phyloP scores from a whole-genome alignment of 2,329 filamentous ascomycete genomes.

The Chaetomium sp. region DNA sequence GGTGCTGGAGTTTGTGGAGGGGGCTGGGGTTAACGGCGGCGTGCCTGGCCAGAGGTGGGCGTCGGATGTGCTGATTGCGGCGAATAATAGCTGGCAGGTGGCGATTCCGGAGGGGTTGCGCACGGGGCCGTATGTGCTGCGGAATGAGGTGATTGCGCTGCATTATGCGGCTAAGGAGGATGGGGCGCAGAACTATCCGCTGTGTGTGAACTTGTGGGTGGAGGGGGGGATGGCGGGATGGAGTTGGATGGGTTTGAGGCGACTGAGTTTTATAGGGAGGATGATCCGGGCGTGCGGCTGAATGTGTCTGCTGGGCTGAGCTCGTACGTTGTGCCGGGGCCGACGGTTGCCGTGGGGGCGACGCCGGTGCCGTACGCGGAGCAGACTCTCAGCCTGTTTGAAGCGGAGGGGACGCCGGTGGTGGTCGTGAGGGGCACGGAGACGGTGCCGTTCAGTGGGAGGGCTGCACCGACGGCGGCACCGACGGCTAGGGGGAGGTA shows the following conservation, averaged over 20 bases:
- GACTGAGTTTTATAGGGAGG: constrained; percentile 34
- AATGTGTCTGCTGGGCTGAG: constrained; percentile 33
- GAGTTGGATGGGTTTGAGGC: constrained; percentile 29
- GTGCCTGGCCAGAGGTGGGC: constrained; percentile 42
- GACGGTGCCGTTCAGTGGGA: constrained; percentile 28
- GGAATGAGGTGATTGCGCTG: constrained; percentile 54
- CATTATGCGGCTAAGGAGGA: constrained; percentile 35
- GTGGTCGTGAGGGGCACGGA: constrained; percentile 31
- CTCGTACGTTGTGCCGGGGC: constrained; percentile 37
- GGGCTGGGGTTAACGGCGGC: constrained; percentile 15
- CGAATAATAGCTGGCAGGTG: constrained; percentile 55
- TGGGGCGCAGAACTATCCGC: constrained; percentile 40
- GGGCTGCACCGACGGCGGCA: constrained; percentile 3
- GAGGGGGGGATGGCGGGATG: constrained; percentile 18
- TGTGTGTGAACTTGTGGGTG: constrained; percentile 40
- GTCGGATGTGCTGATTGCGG: constrained; percentile 51
- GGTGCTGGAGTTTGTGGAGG: constrained; percentile 25
- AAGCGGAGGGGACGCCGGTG: constrained; percentile 35
- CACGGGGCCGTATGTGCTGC: constrained; percentile 55
- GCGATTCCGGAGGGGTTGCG: constrained; percentile 47
- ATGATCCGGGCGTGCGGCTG: constrained; percentile 35
- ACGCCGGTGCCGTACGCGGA: constrained; percentile 33
- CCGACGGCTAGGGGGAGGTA: constrained; percentile 15
- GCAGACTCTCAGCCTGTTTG: constrained; percentile 30
- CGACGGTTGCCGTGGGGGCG: constrained; percentile 35